These are phyloP conservation scores for Arabidopsis suecica DNA, from an alignment of 345 rosid genomes.

Conservation along the genomic window DNA sequence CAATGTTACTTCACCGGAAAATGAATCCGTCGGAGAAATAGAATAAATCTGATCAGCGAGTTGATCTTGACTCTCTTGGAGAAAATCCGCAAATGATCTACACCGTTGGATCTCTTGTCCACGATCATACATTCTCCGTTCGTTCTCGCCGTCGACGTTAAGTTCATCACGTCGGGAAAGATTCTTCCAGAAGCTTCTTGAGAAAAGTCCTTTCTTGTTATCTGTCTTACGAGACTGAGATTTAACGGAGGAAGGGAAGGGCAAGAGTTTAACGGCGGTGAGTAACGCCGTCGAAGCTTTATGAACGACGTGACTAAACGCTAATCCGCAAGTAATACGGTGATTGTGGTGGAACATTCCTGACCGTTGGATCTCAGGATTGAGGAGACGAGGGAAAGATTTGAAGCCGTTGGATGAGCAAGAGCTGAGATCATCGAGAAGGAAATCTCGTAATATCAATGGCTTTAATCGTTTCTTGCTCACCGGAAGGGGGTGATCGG, in stretches of 20 bases:
- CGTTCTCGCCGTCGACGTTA: conserved; percentile 10
- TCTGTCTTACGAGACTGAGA: conserved; percentile 26
- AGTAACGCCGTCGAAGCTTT: conserved; percentile 68
- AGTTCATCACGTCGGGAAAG: background rate
- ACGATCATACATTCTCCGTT: background rate
- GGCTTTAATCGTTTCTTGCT: conserved; percentile 42
- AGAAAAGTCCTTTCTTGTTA: conserved; percentile 38
- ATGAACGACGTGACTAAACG: conserved; percentile 55
- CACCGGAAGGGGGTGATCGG: conserved; percentile 22
- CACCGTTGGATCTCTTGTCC: conserved; percentile 45
- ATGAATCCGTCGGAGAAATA: background rate
- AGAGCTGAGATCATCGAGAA: conserved; percentile 73
- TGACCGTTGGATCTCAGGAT: conserved; percentile 56
- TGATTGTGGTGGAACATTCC: conserved; percentile 16
- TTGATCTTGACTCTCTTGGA: conserved; percentile 48
- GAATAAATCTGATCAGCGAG: conserved; percentile 34
- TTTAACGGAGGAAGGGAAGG: conserved; percentile 46
- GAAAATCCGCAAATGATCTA: conserved; percentile 55
- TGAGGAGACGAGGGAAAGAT: conserved; percentile 73
- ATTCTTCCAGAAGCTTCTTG: conserved; percentile 58
- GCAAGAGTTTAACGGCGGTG: conserved; percentile 61
- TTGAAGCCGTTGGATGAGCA: conserved; percentile 91
- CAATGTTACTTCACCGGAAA: conserved; percentile 13
- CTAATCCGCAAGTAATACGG: conserved; percentile 41
- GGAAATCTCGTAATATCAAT: conserved; percentile 71